These are phyloP conservation scores for Thielaviopsis musarum DNA, from an alignment of 2,329 filamentous ascomycete species.

Conservation along the genomic window DNA sequence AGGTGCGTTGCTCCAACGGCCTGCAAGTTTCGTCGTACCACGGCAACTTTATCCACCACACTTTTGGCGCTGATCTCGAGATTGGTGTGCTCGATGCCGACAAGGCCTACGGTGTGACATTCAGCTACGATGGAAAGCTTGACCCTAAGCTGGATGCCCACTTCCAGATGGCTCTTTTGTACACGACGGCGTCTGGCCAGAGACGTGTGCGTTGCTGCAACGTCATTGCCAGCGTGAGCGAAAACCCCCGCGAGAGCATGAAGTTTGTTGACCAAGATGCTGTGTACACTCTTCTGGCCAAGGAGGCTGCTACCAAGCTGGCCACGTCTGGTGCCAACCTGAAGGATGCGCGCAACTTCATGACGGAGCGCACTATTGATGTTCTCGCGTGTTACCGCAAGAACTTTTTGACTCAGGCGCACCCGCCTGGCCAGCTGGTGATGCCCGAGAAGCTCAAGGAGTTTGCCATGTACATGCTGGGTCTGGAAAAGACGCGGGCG, in stretches of 20 bases:
- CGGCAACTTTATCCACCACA: conserved; percentile 91
- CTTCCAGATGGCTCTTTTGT: conserved; percentile 88
- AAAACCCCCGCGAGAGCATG: conserved; percentile 68
- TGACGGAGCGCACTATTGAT: conserved; percentile 87
- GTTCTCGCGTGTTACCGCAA: conserved; percentile 85
- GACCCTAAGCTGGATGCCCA: conserved; percentile 92
- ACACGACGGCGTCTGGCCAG: conserved; percentile 81
- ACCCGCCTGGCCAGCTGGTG: conserved; percentile 83
- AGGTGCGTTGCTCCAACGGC: conserved; percentile 93
- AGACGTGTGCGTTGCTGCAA: conserved; percentile 86
- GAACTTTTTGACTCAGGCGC: conserved; percentile 64
- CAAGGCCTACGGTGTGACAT: conserved; percentile 81
- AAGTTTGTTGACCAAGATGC: conserved; percentile 94
- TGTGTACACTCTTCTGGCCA: conserved; percentile 72
- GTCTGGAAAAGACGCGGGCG: conserved; percentile 74
- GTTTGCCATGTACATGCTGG: conserved; percentile 89
- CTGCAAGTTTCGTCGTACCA: conserved; percentile 88
- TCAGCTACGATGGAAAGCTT: conserved; percentile 94
- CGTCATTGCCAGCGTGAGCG: conserved; percentile 79
- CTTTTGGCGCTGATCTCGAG: conserved; percentile 85
- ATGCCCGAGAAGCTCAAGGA: conserved; percentile 94
- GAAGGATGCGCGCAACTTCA: conserved; percentile 66
- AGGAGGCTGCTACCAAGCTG: conserved; percentile 83
- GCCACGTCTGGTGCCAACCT: conserved; percentile 50
- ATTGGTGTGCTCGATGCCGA: conserved; percentile 86